Evolutionary conservation across 176 grass and related monocot genomes (phyloP), one percentile per base, ranked within the genome.

Genomic region (Secale cereale): DNA sequence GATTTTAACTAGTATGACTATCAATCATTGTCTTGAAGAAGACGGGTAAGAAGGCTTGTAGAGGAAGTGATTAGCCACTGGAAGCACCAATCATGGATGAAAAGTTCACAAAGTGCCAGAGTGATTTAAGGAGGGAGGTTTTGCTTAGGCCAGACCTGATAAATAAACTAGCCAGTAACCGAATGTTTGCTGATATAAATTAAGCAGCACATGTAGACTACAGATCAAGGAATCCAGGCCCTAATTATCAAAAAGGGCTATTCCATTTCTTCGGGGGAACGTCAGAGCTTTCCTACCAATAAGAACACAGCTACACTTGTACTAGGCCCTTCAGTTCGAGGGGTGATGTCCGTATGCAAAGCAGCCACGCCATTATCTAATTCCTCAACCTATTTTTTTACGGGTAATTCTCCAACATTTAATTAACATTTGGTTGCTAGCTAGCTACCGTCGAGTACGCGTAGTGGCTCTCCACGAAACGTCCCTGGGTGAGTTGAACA

Each of bases 31-130:
- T 14, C 36, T 52, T 84, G 22, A 54, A 80, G 89, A 81, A 29
- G 57, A 70, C 15, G 70, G 20, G 36, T 35, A 73, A 66, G 57
- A 29, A 82, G 81, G 82, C 90, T 91, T 88, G 83, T 32, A 29
- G 39, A 78, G 6, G 35, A 90, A 84, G 85, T 81, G 71, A 91
- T 76, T 87, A 43, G 85, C 26, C 14, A 77, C 50, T 19, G 10
- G 22, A 83, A 79, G 35, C 37, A 50, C 59, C 66, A 83, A 79
- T 87, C 65, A 74, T 87, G 41, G 39, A 46, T 65, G 57, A 29
- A 41, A 39, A 64, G 17, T 62, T 87, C 30, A 59, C 75, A 66
- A 67, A 80, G 23, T 26, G n/a, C 45, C 19, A 61, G 45, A 65
- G 23, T 70, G 61, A 87, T 81, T 75, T 84, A 32, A 76, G 36